Evolutionary conservation across 257 asterid genomes (phyloP), one percentile per base, ranked within the genome.

Genomic region (Solanum rostratum): DNA sequence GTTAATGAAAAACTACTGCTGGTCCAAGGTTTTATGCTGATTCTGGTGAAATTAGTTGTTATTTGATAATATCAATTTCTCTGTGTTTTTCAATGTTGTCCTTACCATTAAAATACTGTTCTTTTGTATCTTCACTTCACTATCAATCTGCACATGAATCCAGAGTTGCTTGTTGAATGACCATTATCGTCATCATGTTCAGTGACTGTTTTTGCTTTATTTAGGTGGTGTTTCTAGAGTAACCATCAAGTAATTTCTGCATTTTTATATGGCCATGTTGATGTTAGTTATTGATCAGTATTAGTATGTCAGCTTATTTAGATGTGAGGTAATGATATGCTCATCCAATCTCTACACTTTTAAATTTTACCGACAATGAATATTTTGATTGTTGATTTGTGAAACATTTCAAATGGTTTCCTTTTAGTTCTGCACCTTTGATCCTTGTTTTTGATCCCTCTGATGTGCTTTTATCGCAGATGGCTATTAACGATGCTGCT

Each of bases 401-500:
- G 55, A 74, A 46, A 14, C 9, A 14, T 24, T 22, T 41, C 5
- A 6, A 19, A 50, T 76, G 6, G 10, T 27, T 49, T 27, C 60
- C 12, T 49, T 49, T 27, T 49, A 49, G 20, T 50, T 49, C 45
- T 49, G 16, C 20, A 27, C 14, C 60, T 82, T 60, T 2, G 68
- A 66, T 12, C 45, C 41, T 70, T 54, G 46, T 19, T 66, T 24
- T 69, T 84, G 86, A 85, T 37, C 43, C 49, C 55, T 65, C 50
- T 49, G 60, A 37, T 76, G 54, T 54, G 4, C 85, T 52, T 86
- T 87, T 84, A 80, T 33, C 88, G 90, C 86, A 95, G 98, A 90
- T 90, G 84, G 83, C 98, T 84, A 93, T 95, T 87, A 96, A 95
- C 80, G 97, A 93, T 45, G 99, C 98, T 86, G 97, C 99, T 39